Base-by-base conservation (phyloP, 2,329 filamentous ascomycete genomes). In the Claviceps purpurea region DNA sequence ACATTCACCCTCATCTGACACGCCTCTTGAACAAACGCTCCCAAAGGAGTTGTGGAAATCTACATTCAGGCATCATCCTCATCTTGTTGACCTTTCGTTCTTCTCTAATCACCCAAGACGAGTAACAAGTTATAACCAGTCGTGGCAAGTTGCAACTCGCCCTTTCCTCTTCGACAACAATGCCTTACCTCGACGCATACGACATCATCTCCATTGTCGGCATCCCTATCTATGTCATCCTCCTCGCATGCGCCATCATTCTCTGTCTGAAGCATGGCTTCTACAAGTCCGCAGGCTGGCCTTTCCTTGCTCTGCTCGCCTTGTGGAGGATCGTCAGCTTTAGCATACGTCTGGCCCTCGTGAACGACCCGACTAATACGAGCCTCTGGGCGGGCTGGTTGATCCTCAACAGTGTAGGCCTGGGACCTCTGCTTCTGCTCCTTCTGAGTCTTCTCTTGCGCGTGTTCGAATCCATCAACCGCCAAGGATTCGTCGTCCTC, bases 301-400 rank as follows among this genome's bases (percentile, higher is more conserved):
- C 6, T 43, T 43, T 43, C 10, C 75, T 84, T 58, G 68, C 84
- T 14, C 72, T 84, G 26, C 70, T 81, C 14, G 70, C 80, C 2
- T 67, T 81, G 14, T 70, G 64, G 52, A 78, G 83, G 68, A 77
- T 85, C 51, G 70, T 82, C 48, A 65, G 70, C 55, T 73, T 79
- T 56, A 67, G 70, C n/a, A 52, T 82, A 13, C 62, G 59, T 52
- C 63, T 69, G 6, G 65, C 60, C 47, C 64, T 62, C 42, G 56
- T 79, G 46, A 62, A 79, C 14, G 74, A 81, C 54, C 75, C 77
- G 0, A 75, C 72, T 0, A 76, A 68, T 56, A 52, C 53, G 37
- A 56, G 48, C 34, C 63, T 68, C 34, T 68, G 65, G 53, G 54
- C 63, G 41, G 66, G 64, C 40, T 68, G 64, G 64, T 49, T 62